Evolutionary conservation across 805 yeast species (phyloP), one percentile per base, ranked within the genome.

Genomic region (Lipomyces anomalus): DNA sequence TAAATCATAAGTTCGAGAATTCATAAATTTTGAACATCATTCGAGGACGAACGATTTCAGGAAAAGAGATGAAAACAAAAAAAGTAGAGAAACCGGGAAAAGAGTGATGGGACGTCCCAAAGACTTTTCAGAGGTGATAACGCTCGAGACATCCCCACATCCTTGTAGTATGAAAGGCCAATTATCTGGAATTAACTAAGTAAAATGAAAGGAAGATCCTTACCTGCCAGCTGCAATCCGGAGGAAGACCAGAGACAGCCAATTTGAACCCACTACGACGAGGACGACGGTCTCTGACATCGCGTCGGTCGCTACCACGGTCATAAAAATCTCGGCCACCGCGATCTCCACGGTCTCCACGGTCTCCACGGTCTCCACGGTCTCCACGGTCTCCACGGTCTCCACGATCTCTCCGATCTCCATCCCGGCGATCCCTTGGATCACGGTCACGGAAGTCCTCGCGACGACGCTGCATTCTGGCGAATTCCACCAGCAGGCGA

Each of bases 391-490:
- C n/a, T n/a, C n/a, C n/a, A n/a, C n/a, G n/a, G n/a, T 13, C 16
- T 17, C 37, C 22, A 7, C 37, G 7, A 22, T 38, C 22, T 22
- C 33, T 17, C 21, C 22, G n/a, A n/a, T n/a, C n/a, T n/a, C 47
- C 43, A 21, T 39, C 59, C 21, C 52, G 53, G 39, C 40, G 50
- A 24, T 48, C 44, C 11, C 48, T 29, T 16, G 36, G 46, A 34
- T 26, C 21, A 16, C 34, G 47, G 23, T 44, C 47, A 9, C 47
- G 42, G 40, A 22, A 42, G 30, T 42, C 51, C 3, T 52, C 46
- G 16, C 57, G 60, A 35, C 57, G 59, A 26, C 62, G 63, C 22
- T 63, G 60, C 36, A 58, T 58, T 57, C 58, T 59, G 33, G 71
- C 65, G 39, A 53, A 56, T 53, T 63, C 65, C 36, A 66, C 59